These are phyloP conservation scores for Aspergillus sclerotiicarbonarius DNA, from an alignment of 495 filamentous ascomycete genomes.

Conservation along the genomic window DNA sequence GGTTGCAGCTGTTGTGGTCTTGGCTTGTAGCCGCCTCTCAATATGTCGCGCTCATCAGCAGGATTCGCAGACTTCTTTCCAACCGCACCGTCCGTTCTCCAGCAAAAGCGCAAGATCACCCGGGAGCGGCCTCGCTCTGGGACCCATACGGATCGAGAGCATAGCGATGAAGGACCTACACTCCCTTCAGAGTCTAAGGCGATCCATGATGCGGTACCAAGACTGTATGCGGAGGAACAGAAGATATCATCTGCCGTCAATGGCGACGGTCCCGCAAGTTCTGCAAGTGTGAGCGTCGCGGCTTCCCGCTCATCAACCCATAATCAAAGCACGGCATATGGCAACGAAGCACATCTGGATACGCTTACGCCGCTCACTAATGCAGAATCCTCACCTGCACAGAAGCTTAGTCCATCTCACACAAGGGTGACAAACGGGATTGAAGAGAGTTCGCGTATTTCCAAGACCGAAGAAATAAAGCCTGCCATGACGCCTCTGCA, in stretches of 20 bases:
- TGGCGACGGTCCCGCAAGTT: slow-evolving; percentile 65
- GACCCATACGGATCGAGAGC: slow-evolving; percentile 25
- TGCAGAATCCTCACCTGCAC: slow-evolving; percentile 69
- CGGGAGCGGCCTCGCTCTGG: slow-evolving; percentile 41
- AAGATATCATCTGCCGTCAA: slow-evolving; percentile 29
- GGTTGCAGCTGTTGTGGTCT: slow-evolving; percentile 29
- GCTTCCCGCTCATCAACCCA: slow-evolving; percentile 52
- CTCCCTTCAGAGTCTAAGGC: slow-evolving; percentile 6
- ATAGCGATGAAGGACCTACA: slow-evolving; percentile 10
- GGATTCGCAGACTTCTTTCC: slow-evolving; percentile 91
- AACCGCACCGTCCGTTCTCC: slow-evolving; percentile 69
- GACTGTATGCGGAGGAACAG: slow-evolving; percentile 8
- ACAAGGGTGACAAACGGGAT: slow-evolving; percentile 33
- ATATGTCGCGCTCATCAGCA: slow-evolving; percentile 78
- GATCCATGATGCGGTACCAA: slow-evolving; percentile 12
- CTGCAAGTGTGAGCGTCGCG: slow-evolving; percentile 60
- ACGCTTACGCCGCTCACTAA: slow-evolving; percentile 75
- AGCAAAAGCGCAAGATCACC: slow-evolving; percentile 49
- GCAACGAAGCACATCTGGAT: slow-evolving; percentile 49
- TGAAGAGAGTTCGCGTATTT: slow-evolving; percentile 15
- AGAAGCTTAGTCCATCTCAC: slow-evolving; percentile 53
- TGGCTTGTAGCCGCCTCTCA: slow-evolving; percentile 49
- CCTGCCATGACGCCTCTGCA: slow-evolving; percentile 48
- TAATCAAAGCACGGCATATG: slow-evolving; percentile 39
- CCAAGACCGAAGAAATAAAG: slow-evolving; percentile 23